phyloP scores from a whole-genome alignment of 1,284 basidiomycete species.

The Porogramme epimiltina region DNA sequence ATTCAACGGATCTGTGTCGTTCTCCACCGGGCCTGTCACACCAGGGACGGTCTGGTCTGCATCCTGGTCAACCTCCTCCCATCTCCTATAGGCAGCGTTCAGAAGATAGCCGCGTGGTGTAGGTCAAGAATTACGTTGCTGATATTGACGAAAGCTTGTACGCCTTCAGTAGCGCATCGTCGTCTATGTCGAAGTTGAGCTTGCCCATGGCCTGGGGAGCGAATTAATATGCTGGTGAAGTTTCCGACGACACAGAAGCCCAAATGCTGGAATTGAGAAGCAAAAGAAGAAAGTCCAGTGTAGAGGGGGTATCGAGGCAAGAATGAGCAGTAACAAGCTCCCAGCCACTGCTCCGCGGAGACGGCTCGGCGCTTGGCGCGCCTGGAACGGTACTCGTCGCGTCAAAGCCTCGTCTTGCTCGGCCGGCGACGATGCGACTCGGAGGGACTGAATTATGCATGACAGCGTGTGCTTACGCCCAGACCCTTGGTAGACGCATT shows the following conservation, averaged over 20 bases:
- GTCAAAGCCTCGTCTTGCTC: too few species aligned
- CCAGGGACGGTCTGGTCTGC: slow-evolving; percentile 64
- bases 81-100: slow-evolving; percentile 50
- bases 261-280: background rate
- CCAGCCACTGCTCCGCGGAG: too few species aligned
- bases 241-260: too few species aligned
- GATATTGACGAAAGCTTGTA: slow-evolving; percentile 72
- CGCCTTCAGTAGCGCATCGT: slow-evolving; percentile 71
- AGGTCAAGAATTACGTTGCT: slow-evolving; percentile 57
- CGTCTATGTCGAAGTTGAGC: slow-evolving; percentile 69
- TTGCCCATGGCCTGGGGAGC: slow-evolving; percentile 38
- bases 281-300: background rate
- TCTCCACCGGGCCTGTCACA: slow-evolving; percentile 54
- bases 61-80: slow-evolving; percentile 83
- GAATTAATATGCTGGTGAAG: too few species aligned
- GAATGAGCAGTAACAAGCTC: too few species aligned
- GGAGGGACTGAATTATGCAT: slow-evolving; percentile 1
- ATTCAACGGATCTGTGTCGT: slow-evolving; percentile 72
- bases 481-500: background rate
- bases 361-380: too few species aligned
- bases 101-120: background rate
- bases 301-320: too few species aligned
- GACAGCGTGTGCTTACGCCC: background rate
- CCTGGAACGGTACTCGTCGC: background rate
- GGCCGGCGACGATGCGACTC: too few species aligned